Evolutionary conservation across 2,329 filamentous ascomycete genomes (phyloP), one percentile per base, ranked within the genome.

Genomic region (Pestalotiopsis sp.): DNA sequence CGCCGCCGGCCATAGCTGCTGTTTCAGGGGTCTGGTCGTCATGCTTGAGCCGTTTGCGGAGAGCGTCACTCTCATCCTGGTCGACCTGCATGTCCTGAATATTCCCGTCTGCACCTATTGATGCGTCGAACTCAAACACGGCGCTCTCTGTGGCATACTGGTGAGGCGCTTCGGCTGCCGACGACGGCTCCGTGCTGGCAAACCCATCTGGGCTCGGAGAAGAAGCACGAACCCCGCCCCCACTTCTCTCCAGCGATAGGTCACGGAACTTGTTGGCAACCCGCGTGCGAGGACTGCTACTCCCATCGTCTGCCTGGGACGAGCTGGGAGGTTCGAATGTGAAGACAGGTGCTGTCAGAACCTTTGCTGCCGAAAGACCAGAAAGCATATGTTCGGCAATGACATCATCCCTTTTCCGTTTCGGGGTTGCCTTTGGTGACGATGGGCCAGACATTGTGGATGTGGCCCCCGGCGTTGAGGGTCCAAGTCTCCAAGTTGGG

Each of bases 251-350:
- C 67, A 89, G 77, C 14, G 80, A 83, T 64, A 89, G 81, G 68
- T 86, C 83, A 64, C 82, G 81, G 77, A 89, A 88, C 73, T 81
- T 81, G 74, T 85, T 83, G 52, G 83, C 85, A 56, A 89, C 85
- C 66, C 78, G 83, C 57, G 84, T 84, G 66, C 83, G 82, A n/a
- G 87, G 86, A 71, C 87, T 89, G 71, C 78, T 82, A 74, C 79
- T 83, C 68, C 85, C 86, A 64, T 86, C 85, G 38, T 85, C 82
- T 56, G 68, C 23, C 20, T 66, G 59, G 17, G 64, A 63, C 68
- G 69, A 76, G 64, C 41, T 75, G 69, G 71, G 78, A 66, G 59
- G 71, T 68, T 85, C 81, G 72, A 88, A 88, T 1, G 84, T 83
- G 76, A 87, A 87, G 4, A 72, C 52, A 4, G 73, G 67, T 61